Evolutionary conservation across 306 rosid species (phyloP).

Genomic region (Arachis stenosperma): DNA sequence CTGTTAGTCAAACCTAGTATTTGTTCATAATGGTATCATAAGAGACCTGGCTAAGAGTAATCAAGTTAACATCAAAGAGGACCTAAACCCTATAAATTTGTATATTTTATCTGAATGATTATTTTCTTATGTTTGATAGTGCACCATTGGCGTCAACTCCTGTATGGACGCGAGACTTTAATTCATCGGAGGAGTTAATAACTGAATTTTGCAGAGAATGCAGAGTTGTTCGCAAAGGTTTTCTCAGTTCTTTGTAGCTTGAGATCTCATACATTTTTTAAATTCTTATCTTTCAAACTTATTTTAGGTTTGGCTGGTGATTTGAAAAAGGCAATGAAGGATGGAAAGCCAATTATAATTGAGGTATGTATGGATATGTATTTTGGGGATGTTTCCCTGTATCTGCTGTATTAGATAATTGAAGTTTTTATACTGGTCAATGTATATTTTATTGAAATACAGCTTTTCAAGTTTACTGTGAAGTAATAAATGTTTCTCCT

Average conservation of each 20-base stretch:
- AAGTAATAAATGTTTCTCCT: conserved; percentile 12
- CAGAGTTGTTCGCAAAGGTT: conserved; percentile 95
- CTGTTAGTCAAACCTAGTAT: conserved; percentile 12
- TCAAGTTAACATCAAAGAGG: too few relatives aligned
- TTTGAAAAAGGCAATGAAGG: conserved; percentile 98
- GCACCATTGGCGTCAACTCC: conserved; percentile 92
- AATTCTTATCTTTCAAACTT: conserved; percentile 13
- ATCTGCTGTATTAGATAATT: conserved; percentile 1
- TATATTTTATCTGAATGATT: conserved; percentile 27
- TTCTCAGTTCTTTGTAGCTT: conserved; percentile 29
- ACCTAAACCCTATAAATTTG: neutral
- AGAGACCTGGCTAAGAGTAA: conserved; percentile 1
- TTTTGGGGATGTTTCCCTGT: neutral
- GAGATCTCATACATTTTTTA: conserved; percentile 18
- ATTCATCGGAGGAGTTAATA: conserved; percentile 84
- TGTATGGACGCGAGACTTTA: conserved; percentile 87
- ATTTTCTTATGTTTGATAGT: conserved; percentile 50
- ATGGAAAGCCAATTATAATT: conserved; percentile 96
- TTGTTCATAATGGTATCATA: conserved; percentile 26
- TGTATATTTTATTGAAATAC: conserved; percentile 12
- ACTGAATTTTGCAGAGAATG: conserved; percentile 98
- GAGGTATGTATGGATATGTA: conserved; percentile 57
- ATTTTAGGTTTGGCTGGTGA: conserved; percentile 93
- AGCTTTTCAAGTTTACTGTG: conserved; percentile 4
- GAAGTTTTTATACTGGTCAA: neutral